phyloP scores from a whole-genome alignment of 176 grass and related monocot species.

The Eragrostis curvula region DNA sequence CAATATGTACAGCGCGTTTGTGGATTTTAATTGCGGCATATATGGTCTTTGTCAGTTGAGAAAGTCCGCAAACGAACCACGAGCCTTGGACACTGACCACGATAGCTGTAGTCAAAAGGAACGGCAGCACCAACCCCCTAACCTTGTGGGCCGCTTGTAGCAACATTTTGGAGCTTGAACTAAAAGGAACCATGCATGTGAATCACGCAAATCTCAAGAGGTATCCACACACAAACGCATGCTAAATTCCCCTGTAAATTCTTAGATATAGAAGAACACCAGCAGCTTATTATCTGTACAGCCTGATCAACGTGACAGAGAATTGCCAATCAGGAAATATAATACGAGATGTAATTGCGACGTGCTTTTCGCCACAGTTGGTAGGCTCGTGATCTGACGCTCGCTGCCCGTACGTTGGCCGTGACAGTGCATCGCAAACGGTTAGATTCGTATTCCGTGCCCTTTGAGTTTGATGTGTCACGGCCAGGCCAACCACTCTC shows the following conservation, averaged over 20 bases:
- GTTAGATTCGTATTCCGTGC: not conserved
- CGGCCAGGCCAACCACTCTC: not conserved
- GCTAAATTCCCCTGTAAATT: not conserved
- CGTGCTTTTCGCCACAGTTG: too few relatives aligned
- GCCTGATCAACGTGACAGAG: not conserved
- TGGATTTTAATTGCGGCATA: not conserved
- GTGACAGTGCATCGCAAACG: not conserved
- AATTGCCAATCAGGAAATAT: not conserved
- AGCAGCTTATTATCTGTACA: not conserved
- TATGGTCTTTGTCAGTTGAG: conserved; percentile 27
- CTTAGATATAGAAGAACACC: not conserved
- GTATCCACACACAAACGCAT: not conserved
- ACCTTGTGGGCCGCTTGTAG: not conserved
- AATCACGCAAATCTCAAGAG: not conserved
- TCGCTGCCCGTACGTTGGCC: not conserved
- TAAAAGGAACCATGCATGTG: not conserved
- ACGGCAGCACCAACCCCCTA: not conserved
- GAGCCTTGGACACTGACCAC: not conserved
- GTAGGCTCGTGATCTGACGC: too few relatives aligned
- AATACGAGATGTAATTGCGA: too few relatives aligned
- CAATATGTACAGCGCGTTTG: not conserved
- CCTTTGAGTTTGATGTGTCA: not conserved
- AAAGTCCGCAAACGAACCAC: not conserved
- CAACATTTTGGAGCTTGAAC: not conserved
- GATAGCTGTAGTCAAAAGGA: not conserved